Base-by-base conservation (phyloP, 2,329 filamentous ascomycete genomes). In the Emmonsiellopsis sp. region DNA sequence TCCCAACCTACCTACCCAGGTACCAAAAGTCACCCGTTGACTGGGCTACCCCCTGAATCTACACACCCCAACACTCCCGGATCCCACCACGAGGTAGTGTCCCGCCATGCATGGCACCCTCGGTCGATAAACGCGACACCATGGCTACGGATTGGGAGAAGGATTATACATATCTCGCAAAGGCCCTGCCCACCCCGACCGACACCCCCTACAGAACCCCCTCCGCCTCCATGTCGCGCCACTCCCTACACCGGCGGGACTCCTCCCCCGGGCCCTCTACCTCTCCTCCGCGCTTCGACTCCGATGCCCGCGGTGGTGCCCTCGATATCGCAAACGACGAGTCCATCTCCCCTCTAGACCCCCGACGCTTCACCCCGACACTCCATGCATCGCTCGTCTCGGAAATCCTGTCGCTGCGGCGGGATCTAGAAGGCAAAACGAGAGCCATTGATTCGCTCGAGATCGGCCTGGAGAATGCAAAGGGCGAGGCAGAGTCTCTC, bases 371-470 rank as follows among this genome's bases (percentile, higher is more conserved):
- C 65, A 98, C 93, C 0, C 93, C 93, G 1, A 97, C 91, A 0
- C 74, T 98, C 9, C 93, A 97, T 68, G 93, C 93, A 7, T 96
- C 88, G 49, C 75, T 98, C 6, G 92, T 98, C 0, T 92, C 92
- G 0, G 93, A 98, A 68, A 98, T 98, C 57, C 75, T 98, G 40
- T 83, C 84, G 2, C 73, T 98, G 49, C 83, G 91, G 21, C 80
- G 93, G 54, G 93, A 98, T 59, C 82, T 97, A 57, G 93, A 98
- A 65, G 88, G 87, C 42, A 96, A 95, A 71, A 81, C 85, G 44
- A 88, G 83, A 62, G 80, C 89, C 51, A 95, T 98, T 52, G 91
- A 96, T 65, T 83, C 81, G 51, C 76, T 98, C 13, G 93, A 98
- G 70, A 75, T 78, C 1, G 83, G 79, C 31, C 73, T 98, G 36